Base-by-base conservation (phyloP, 208 protist genomes). In the Balamuthia mandrillaris region DNA sequence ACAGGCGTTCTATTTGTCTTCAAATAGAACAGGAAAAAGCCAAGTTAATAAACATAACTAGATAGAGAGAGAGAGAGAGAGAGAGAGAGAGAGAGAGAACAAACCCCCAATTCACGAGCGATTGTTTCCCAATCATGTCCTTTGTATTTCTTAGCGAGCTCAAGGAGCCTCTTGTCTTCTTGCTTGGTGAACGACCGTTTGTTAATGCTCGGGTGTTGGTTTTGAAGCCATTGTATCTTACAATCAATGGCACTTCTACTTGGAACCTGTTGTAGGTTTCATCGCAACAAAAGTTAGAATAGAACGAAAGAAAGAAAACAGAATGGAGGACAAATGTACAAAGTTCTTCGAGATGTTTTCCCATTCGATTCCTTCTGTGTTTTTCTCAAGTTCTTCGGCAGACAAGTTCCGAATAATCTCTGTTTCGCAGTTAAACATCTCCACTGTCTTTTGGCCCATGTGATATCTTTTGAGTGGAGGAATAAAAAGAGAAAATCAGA, bases 61-160 rank as follows among this genome's bases (percentile, higher is more conserved):
- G 49, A 60, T 18, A 1, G 27, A 39, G 24, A 5, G 42, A n/a
- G 49, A 66, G n/a, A n/a, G 37, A 37, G 27, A 56, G 70, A 5
- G 49, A 21, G 42, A 14, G 42, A 35, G 41, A 16, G 5, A 14
- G 1, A 0, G 4, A 3, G 74, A n/a, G 24, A 39, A 52, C 35
- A 33, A 63, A 83, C 75, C 75, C 63, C 51, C 2, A 93, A 21
- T 7, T 91, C 77, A 0, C 31, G 16, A 14, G 88, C 70, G 14
- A 93, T 87, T 4, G 44, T 24, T 6, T 35, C 14, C 91, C 91
- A 93, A 45, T 93, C 44, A 51, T 91, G 66, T 27, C 81, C 86
- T 24, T 83, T 75, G 51, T 93, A 85, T 49, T 89, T 58, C 0
- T 86, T 68, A 18, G 88, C 88, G 1, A 93, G 29, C 14, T 5